Evolutionary conservation across 108 stramenopile species (phyloP), one percentile per base, ranked within the genome.

Genomic region (Cylindrotheca closterium): DNA sequence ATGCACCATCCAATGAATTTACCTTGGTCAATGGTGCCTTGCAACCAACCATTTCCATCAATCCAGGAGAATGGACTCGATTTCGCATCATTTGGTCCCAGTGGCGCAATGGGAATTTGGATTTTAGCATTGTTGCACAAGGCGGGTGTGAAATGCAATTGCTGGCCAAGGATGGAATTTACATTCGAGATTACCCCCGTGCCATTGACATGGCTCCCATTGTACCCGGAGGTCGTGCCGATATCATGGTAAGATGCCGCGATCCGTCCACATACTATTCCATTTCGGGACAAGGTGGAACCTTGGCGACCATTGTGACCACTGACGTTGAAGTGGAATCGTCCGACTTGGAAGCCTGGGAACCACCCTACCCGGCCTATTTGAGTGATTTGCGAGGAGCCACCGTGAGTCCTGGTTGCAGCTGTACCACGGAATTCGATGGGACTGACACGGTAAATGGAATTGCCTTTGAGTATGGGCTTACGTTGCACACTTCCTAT

Each of bases 201-300:
- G 18, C 12, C 12, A n/a, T 23, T 23, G 22, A 53, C 21, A 8
- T 22, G n/a, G 31, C 55, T 21, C 30, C 29, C 8, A 30, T 65
- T 0, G 24, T 51, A 0, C 51, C 51, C 1, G 63, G 52, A 0
- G 52, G 54, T 1, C 50, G 63, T 26, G 52, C 55, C 19, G 63
- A 65, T 15, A n/a, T 65, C n/a, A 55, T 55, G 54, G 63, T 65
- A 12, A 51, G 63, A 51, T 65, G 63, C n/a, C n/a, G n/a, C n/a
- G n/a, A n/a, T 8, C 18, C 52, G 5, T 33, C 52, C 8, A 28
- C 12, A 18, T 10, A 10, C 10, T 24, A 19, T 24, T 0, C 12
- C 19, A 51, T 2, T 51, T 24, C 27, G 28, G 0, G 30, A 17
- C 52, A 53, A 24, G 46, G n/a, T 47, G n/a, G n/a, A n/a, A n/a